Base-by-base conservation (phyloP, 805 yeast species). In the Tetrapisispora taiwanensis region DNA sequence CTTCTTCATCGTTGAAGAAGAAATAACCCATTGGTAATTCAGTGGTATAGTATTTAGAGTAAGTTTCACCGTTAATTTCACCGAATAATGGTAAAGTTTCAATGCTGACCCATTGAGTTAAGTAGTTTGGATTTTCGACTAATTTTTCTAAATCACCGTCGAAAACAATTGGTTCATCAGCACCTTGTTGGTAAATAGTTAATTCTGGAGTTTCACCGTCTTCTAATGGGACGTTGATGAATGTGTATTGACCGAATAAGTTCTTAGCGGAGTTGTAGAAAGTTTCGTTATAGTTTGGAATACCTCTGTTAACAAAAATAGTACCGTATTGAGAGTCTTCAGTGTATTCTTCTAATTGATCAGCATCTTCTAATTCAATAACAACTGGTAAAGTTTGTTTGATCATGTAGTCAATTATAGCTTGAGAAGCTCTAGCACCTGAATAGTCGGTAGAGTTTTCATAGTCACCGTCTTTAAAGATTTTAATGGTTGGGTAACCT, bases 401-500 rank as follows among this genome's bases (percentile, higher is more conserved):
- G 52, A 77, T 60, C 95, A 92, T 82, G 68, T 76, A 85, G 39
- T 74, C 72, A 40, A 78, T 76, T 53, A 92, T 90, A 42, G 88
- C 79, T 38, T 73, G 84, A 24, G 95, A 76, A 46, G 77, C 74
- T 73, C 98, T 84, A 52, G 83, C 84, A 49, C 97, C 97, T 43
- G 73, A 75, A 67, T 90, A 92, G 54, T 81, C 89, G 35, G 72
- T 65, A 34, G 67, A 59, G 30, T 62, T 54, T 39, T 60, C 65
- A 7, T 65, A 54, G 34, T 68, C 66, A 49, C 76, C 77, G 42
- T 58, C 58, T 62, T 81, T 78, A 69, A 84, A 78, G 27, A 87
- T 76, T 68, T 84, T 85, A 65, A 86, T 66, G 30, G 90, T 79
- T 62, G 95, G 95, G 68, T 83, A 86, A 45, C 95, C 95, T 66